These are phyloP conservation scores for Chalciporus pseudorubinellus DNA, from an alignment of 768 basidiomycete species.

Conservation along the genomic window DNA sequence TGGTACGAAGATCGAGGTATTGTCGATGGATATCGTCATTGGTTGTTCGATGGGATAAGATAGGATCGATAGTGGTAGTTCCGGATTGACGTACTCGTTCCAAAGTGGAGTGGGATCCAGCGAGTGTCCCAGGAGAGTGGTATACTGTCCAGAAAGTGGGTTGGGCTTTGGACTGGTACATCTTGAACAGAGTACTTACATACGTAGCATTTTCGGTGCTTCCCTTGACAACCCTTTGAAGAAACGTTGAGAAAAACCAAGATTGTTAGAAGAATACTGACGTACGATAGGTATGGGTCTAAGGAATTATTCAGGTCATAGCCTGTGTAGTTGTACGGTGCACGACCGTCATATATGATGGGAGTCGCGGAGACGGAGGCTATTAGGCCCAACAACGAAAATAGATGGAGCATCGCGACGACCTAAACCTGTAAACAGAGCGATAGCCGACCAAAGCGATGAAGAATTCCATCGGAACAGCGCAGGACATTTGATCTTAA, in stretches of 20 bases:
- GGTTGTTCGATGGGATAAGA: conserved; percentile 44
- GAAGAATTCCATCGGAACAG: too few species aligned
- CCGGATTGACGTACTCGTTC: conserved; percentile 20
- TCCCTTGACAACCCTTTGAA: conserved; percentile 54
- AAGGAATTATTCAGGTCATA: conserved; percentile 44
- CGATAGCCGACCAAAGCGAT: too few species aligned
- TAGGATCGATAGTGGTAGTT: conserved; percentile 4
- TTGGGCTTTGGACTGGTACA: neutral
- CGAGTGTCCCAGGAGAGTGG: conserved; percentile 38
- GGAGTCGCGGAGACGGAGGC: conserved; percentile 24
- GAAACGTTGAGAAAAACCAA: neutral
- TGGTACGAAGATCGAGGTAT: conserved; percentile 54
- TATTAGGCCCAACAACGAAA: neutral
- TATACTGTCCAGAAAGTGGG: conserved; percentile 36
- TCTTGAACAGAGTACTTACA: conserved; percentile 26
- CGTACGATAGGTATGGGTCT: conserved; percentile 57
- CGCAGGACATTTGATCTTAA: too few species aligned
- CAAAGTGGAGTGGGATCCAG: conserved; percentile 50
- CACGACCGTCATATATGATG: conserved; percentile 55
- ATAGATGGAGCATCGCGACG: too few species aligned
- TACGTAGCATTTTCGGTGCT: conserved; percentile 43
- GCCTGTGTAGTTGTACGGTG: conserved; percentile 42
- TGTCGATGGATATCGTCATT: conserved; percentile 53
- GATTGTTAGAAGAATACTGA: neutral
- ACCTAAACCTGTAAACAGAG: too few species aligned